Conservation (phyloP, 768 basidiomycete species). For the Calocybe indica region DNA sequence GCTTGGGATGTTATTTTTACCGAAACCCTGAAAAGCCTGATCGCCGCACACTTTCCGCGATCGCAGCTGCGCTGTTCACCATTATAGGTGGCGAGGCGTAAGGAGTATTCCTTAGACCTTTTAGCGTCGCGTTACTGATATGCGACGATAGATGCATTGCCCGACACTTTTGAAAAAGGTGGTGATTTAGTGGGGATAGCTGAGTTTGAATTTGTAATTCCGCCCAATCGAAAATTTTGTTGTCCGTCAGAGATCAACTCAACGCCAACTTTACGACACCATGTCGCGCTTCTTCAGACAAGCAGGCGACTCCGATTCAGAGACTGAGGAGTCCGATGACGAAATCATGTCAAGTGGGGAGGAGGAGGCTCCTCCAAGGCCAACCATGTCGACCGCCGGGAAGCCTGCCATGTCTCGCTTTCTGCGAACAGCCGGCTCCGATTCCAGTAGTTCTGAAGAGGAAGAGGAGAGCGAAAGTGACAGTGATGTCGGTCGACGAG, state of each 20-base stretch:
- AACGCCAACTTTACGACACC: conserved; percentile 4
- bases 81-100: conserved; percentile 69
- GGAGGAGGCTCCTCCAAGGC: conserved; percentile 51
- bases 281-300: conserved; percentile 92
- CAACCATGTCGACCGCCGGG: conserved; percentile 33
- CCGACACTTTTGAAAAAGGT: neutral
- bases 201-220: neutral
- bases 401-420: conserved; percentile 74
- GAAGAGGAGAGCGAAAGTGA: conserved; percentile 55
- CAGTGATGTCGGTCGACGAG: conserved; percentile 30
- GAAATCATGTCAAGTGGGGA: conserved; percentile 75
- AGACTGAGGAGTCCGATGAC: conserved; percentile 68
- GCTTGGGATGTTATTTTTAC: conserved; percentile 60
- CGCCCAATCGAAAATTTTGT: neutral
- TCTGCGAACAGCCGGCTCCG: conserved; percentile 58
- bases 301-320: conserved; percentile 77
- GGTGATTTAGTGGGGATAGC: neutral
- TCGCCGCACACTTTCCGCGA: conserved; percentile 47
- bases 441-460: conserved; percentile 48
- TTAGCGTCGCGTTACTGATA: neutral
- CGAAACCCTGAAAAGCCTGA: conserved; percentile 62
- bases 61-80: conserved; percentile 52
- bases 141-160: neutral
- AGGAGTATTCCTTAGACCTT: conserved; percentile 14
- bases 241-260: neutral